Percentiles rank a stretch among this genome's conserved stretches.
Conservation (phyloP, 169 alveolate species). For the Eimeria necatrix region DNA sequence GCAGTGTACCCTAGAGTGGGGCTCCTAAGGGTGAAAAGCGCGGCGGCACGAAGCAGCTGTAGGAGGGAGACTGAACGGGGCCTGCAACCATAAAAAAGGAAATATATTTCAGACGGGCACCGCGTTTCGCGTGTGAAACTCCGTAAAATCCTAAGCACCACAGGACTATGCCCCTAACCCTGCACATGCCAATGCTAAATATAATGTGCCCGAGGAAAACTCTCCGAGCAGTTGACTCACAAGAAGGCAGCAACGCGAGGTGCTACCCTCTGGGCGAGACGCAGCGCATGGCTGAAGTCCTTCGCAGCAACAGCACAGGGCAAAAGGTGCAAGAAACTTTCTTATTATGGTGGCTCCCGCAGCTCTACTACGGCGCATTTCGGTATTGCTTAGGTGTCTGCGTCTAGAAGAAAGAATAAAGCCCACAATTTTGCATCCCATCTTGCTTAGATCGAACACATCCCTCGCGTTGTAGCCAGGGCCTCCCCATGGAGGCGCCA, state of each 20-base stretch:
- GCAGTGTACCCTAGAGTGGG: background rate
- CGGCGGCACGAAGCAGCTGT: slow-evolving; percentile 64
- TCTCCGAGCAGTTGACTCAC: background rate
- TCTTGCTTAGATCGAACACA: slow-evolving; percentile 39
- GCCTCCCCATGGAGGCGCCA: slow-evolving; percentile 81
- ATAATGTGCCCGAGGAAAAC: no score
- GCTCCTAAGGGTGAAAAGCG: background rate
- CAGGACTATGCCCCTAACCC: background rate
- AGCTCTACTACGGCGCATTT: no score
- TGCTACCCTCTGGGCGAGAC: slow-evolving; percentile 70
- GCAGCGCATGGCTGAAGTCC: slow-evolving; percentile 60
- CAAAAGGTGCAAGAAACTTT: background rate
- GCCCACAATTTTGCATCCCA: slow-evolving; percentile 70
- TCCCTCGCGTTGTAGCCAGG: slow-evolving; percentile 72
- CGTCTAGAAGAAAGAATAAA: background rate
- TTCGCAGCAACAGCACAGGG: background rate
- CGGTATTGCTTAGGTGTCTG: no score
- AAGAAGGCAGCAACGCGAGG: slow-evolving; percentile 68
- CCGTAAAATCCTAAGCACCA: background rate
- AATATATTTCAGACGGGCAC: background rate
- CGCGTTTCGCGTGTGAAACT: background rate
- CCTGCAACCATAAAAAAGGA: slow-evolving; percentile 6
- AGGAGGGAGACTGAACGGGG: slow-evolving; percentile 56
- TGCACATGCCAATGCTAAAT: no score
- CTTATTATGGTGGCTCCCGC: background rate